A percentile compares a stretch with the other conserved stretches of the same genome.
These are phyloP conservation scores for Cutaneotrichosporon cutaneum DNA, from an alignment of 1,284 basidiomycete species.

Conservation along the genomic window DNA sequence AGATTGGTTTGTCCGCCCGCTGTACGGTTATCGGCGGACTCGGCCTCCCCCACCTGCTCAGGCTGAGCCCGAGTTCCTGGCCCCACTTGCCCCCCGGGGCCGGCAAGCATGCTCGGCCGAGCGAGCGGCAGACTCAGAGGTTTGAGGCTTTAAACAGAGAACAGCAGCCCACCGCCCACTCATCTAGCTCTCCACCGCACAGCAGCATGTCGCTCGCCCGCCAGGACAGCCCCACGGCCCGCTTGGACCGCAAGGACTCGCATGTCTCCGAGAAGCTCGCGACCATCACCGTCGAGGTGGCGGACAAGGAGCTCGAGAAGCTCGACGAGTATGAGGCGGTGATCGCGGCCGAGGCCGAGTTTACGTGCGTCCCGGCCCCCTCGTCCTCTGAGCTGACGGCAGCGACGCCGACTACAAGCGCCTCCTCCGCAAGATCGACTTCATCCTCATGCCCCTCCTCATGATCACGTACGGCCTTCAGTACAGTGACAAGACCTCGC, in stretches of 20 bases:
- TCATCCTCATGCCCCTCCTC: conserved; percentile 22
- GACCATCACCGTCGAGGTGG: not conserved
- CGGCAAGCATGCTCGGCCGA: no score
- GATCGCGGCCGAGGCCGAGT: conserved; percentile 20
- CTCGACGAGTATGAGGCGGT: conserved; percentile 17
- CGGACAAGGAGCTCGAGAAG: not conserved
- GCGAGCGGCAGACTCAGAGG: no score
- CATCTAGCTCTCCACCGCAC: not conserved
- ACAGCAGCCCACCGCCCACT: no score
- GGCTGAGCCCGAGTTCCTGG: no score
- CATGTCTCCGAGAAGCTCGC: not conserved
- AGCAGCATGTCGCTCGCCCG: not conserved
- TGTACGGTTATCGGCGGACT: no score
- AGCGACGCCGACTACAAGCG: conserved; percentile 18
- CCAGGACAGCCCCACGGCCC: not conserved
- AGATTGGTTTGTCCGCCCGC: no score
- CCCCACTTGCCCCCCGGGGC: no score
- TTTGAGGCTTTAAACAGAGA: no score
- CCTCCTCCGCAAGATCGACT: conserved; percentile 23
- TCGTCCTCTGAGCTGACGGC: not conserved
- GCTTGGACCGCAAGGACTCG: not conserved
- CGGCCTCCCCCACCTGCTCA: no score
- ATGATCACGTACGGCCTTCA: conserved; percentile 21
- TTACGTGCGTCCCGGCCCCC: conserved; percentile 8
- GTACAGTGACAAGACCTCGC: conserved; percentile 26